phyloP scores from a whole-genome alignment of 1,284 basidiomycete species.

The Vanrija pseudolonga region DNA sequence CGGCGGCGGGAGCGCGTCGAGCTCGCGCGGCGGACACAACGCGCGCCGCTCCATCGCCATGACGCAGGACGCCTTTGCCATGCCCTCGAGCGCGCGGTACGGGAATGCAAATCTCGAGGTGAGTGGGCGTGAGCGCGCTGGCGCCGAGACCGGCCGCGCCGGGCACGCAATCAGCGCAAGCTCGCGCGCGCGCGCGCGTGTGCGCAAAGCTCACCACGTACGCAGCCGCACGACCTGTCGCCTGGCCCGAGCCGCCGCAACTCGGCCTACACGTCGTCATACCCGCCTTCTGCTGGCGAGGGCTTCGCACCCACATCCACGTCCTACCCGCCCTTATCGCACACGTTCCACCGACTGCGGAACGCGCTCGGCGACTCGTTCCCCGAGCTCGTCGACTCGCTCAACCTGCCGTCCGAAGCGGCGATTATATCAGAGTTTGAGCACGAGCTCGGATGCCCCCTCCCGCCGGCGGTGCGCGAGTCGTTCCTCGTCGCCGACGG shows the following conservation, averaged over 20 bases:
- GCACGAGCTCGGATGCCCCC: slow-evolving; percentile 70
- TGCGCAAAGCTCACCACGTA: background rate
- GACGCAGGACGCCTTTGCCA: too few relatives aligned
- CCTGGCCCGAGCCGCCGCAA: slow-evolving; percentile 2
- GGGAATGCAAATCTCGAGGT: background rate
- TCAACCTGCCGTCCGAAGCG: slow-evolving; percentile 77
- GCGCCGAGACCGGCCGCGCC: too few relatives aligned
- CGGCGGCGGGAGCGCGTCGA: slow-evolving; percentile 11
- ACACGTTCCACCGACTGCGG: slow-evolving; percentile 75
- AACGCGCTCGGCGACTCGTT: slow-evolving; percentile 73
- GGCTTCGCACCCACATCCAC: slow-evolving; percentile 3
- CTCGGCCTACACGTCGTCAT: background rate
- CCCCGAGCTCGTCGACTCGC: slow-evolving; percentile 83
- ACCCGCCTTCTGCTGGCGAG: background rate
- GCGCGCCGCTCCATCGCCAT: background rate
- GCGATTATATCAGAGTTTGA: slow-evolving; percentile 72
- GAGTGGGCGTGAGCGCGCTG: background rate
- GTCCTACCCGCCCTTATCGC: slow-evolving; percentile 65
- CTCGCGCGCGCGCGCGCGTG: too few relatives aligned
- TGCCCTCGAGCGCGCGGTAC: too few relatives aligned
- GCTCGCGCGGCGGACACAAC: slow-evolving; percentile 16
- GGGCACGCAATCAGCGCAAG: too few relatives aligned
- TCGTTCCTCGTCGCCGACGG: slow-evolving; percentile 78
- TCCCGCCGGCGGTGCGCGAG: slow-evolving; percentile 75
- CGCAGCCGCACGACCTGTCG: background rate